Evolutionary conservation across 179 eudicot genomes (phyloP).

Genomic region (Camellia oleifera): DNA sequence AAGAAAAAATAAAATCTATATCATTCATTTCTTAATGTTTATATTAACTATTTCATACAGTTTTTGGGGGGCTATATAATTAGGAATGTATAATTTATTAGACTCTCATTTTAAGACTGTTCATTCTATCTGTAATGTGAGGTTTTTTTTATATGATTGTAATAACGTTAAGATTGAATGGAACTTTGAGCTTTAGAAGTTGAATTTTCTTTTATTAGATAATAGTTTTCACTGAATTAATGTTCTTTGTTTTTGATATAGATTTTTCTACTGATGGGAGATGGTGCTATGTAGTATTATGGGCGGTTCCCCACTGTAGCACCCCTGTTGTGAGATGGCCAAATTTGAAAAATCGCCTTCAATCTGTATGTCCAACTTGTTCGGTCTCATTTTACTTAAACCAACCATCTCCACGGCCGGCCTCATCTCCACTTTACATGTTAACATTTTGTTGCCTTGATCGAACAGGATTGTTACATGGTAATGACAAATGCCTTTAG

Average conservation of each 20-base stretch:
- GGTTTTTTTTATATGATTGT: too few species aligned
- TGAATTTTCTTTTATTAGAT: neutral
- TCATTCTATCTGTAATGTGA: too few species aligned
- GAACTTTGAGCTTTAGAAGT: too few species aligned
- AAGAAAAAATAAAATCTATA: too few species aligned
- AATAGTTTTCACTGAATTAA: neutral
- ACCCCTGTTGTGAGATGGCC: conserved; percentile 48
- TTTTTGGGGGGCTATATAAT: too few species aligned
- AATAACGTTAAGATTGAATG: too few species aligned
- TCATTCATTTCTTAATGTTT: too few species aligned
- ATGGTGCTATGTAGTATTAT: conserved; percentile 79
- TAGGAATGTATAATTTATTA: too few species aligned
- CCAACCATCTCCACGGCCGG: conserved; percentile 40
- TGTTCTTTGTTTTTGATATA: conserved; percentile 20
- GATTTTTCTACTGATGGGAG: conserved; percentile 88
- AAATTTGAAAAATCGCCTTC: conserved; percentile 56
- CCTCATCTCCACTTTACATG: conserved; percentile 51
- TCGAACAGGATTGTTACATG: conserved; percentile 71
- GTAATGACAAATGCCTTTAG: conserved; percentile 32
- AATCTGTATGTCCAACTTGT: conserved; percentile 59
- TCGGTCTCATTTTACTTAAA: conserved; percentile 50
- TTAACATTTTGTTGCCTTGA: conserved; percentile 62
- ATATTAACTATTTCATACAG: too few species aligned
- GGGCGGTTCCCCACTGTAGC: conserved; percentile 62
- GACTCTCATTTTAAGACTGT: too few species aligned